Conservation (phyloP, 306 rosid genomes). For the Lagenaria siceraria region DNA sequence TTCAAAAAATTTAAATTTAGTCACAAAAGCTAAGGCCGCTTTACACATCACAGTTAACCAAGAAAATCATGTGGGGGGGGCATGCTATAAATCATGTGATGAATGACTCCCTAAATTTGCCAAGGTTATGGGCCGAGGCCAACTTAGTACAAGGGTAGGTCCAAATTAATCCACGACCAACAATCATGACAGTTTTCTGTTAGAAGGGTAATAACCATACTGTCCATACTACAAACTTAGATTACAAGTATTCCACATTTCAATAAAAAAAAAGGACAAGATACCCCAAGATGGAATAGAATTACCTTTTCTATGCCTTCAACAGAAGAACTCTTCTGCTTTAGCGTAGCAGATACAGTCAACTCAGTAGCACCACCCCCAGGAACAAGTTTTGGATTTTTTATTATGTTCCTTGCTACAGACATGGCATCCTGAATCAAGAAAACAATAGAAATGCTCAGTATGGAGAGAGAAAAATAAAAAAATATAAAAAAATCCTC, state of each 20-base stretch:
- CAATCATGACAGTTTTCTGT: background rate
- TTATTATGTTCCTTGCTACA: slow-evolving; percentile 78
- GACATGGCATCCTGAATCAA: slow-evolving; percentile 77
- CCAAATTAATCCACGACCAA: background rate
- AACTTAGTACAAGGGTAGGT: background rate
- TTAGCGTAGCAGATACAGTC: slow-evolving; percentile 83
- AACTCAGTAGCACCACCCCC: slow-evolving; percentile 98
- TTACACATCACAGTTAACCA: background rate
- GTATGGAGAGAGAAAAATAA: background rate
- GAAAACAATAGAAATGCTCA: slow-evolving; percentile 13
- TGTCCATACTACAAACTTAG: background rate
- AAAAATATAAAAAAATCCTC: background rate
- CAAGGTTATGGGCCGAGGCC: background rate
- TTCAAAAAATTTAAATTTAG: background rate
- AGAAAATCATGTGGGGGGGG: background rate
- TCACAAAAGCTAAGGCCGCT: background rate
- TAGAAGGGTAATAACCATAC: background rate
- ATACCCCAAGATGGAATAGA: background rate
- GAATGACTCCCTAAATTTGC: background rate
- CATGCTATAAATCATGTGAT: background rate
- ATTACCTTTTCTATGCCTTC: slow-evolving; percentile 94
- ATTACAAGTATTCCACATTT: background rate
- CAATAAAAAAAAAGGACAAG: background rate
- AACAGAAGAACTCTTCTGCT: slow-evolving; percentile 90
- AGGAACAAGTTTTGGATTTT: slow-evolving; percentile 86